Evolutionary conservation across 179 eudicot species (phyloP).

Genomic region (Silene noctiflora): DNA sequence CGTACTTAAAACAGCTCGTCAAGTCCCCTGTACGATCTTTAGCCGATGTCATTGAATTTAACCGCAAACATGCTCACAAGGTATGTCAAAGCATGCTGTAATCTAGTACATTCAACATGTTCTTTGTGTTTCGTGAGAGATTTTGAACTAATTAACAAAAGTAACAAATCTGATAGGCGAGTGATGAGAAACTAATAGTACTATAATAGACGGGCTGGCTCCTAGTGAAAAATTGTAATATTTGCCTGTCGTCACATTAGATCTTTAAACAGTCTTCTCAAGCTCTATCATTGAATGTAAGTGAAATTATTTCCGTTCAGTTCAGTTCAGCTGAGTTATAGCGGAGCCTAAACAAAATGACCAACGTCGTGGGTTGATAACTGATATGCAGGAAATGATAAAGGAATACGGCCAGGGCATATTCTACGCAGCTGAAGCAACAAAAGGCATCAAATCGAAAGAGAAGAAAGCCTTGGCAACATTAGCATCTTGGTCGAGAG

Average conservation of each 20-base stretch:
- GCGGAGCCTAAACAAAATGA: neutral
- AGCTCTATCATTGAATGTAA: too few species aligned
- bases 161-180: too few species aligned
- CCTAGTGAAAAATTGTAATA: too few species aligned
- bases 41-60: constrained; percentile 46
- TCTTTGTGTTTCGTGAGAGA: too few species aligned
- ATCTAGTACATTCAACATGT: too few species aligned
- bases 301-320: too few species aligned
- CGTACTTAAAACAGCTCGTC: constrained; percentile 38
- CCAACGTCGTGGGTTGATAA: neutral
- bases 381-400: constrained; percentile 35
- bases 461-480: constrained; percentile 26
- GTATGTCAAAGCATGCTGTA: neutral
- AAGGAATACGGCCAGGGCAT: constrained; percentile 39
- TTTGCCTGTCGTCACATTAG: too few species aligned
- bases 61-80: constrained; percentile 29
- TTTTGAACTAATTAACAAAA: too few species aligned
- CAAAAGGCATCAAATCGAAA: constrained; percentile 24
- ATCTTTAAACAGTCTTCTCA: too few species aligned
- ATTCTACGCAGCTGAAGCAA: constrained; percentile 31
- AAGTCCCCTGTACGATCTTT: constrained; percentile 43
- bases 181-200: too few species aligned
- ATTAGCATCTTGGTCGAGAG: constrained; percentile 19
- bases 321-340: too few species aligned
- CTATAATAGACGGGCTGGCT: too few species aligned